Base-by-base conservation (phyloP, 495 filamentous ascomycete species). In the Xylaria bambusicola region DNA sequence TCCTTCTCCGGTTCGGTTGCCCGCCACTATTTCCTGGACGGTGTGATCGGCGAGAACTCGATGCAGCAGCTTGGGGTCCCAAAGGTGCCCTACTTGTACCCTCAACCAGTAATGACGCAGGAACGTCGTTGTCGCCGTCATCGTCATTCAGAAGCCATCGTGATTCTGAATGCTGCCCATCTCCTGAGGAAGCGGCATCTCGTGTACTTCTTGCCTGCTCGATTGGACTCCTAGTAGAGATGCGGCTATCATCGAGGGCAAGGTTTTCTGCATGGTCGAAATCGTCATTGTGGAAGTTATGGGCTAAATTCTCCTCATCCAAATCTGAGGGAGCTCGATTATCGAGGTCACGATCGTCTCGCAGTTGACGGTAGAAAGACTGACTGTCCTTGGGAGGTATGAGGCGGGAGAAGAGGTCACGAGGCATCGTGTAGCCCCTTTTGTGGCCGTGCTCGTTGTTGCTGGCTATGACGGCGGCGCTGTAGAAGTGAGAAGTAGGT, bases 51-150 rank as follows among this genome's bases (percentile, higher is more conserved):
- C 56, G 44, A 20, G 69, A 58, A 55, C 68, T 55, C 41, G 64
- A 60, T 59, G 57, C 59, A 47, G 58, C 52, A 17, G 56, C 47
- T 58, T 63, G 51, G 60, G 65, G 46, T 60, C 65, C 62, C 49
- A 69, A 63, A 65, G 12, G 78, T 76, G n/a, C 49, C 3, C 64
- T 66, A 35, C 71, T 70, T 9, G 69, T 76, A 1, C 57, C 68
- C 71, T 97, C 94, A 23, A 98, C 84, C 26, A 98, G 73, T 49
- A 98, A 79, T 13, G 93, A 97, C 31, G 85, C 84, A 3, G 94
- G 94, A 1, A 98, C 94, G 63, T 98, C 94, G 52, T 96, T 93
- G 67, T 96, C 90, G 17, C 82, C 83, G 52, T 95, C 90, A n/a
- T 91, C 87, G 15, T 87, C 76, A 20, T 86, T 73, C 26, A 64